Evolutionary conservation across 129 eudicot genomes (phyloP), one percentile per base, ranked within the genome.

Genomic region (Lactuca saligna): DNA sequence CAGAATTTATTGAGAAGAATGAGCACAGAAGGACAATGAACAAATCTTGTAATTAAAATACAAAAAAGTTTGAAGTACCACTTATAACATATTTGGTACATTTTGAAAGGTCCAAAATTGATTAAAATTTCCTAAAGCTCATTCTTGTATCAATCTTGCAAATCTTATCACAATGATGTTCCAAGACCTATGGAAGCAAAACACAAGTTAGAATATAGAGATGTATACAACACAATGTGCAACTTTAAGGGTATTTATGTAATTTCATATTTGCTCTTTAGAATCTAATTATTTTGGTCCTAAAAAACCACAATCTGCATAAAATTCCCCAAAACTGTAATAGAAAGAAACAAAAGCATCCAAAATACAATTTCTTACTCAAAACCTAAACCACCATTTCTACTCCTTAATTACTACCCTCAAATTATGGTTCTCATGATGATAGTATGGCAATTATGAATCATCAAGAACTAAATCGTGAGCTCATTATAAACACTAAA

Each of bases 141-240:
- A 42, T 42, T 3, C 49, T 8, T 42, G 49, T 42, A 42, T 8
- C 13, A 42, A 42, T 42, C 73, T 64, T 44, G 29, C 39, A 72
- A 39, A 58, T 29, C 63, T 51, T 48, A 78, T 82, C 86, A 82
- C 78, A 82, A 82, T 31, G 81, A 61, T 41, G 38, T 44, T 17
- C 78, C 81, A 75, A 78, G 37, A 59, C 87, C 83, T 82, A 78
- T 82, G 74, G 25, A 66, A 78, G n/a, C 53, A 66, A 69, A 69
- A 66, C 60, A 71, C 34, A 54, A 78, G 71, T 77, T 63, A 81
- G 73, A 56, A 70, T 61, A 59, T 39, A 20, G 25, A 59, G 15
- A 59, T 20, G 37, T 31, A 48, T 46, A 59, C 17, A 32, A 14
- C 15, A 48, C 16, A 5, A 6, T 11, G 13, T 39, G 49, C 13